Evolutionary conservation across 495 filamentous ascomycete species (phyloP).

Genomic region (Penicillium nucicola): DNA sequence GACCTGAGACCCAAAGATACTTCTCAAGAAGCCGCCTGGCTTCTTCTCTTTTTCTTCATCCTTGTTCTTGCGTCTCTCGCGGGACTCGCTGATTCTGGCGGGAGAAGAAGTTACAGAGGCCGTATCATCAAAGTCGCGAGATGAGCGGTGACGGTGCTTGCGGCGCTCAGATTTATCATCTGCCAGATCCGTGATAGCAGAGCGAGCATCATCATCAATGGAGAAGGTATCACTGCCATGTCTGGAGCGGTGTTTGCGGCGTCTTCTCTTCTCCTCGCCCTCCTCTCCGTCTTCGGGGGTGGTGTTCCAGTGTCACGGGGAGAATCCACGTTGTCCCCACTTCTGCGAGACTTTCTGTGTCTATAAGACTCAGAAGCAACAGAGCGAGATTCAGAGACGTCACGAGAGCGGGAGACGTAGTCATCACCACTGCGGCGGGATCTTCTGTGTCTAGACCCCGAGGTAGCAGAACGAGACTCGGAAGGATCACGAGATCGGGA

Average conservation of each 20-base stretch:
- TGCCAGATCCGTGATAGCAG: constrained; percentile 12
- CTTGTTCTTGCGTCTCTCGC: constrained; percentile 26
- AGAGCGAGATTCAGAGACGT: constrained; percentile 11
- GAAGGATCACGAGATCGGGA: not conserved
- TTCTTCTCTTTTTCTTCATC: constrained; percentile 33
- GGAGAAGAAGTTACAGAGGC: constrained; percentile 35
- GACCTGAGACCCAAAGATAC: constrained; percentile 36
- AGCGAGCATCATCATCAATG: constrained; percentile 6
- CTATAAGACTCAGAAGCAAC: constrained; percentile 25
- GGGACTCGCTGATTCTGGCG: constrained; percentile 25
- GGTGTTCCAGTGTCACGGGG: constrained; percentile 2
- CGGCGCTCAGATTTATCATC: constrained; percentile 17
- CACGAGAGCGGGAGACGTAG: constrained; percentile 1
- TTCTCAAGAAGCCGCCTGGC: constrained; percentile 35
- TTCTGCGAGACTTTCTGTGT: constrained; percentile 20
- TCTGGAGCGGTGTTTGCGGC: constrained; percentile 14
- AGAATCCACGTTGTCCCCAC: constrained; percentile 20
- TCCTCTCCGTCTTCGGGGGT: constrained; percentile 5
- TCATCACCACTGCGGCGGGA: not conserved
- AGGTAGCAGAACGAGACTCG: too few species aligned
- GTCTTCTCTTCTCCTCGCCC: constrained; percentile 17
- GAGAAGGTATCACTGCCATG: constrained; percentile 1
- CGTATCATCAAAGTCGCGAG: constrained; percentile 29
- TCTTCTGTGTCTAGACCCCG: too few species aligned
- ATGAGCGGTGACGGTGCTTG: constrained; percentile 23